Base-by-base conservation (phyloP, 129 eudicot species). In the Arctium minus region DNA sequence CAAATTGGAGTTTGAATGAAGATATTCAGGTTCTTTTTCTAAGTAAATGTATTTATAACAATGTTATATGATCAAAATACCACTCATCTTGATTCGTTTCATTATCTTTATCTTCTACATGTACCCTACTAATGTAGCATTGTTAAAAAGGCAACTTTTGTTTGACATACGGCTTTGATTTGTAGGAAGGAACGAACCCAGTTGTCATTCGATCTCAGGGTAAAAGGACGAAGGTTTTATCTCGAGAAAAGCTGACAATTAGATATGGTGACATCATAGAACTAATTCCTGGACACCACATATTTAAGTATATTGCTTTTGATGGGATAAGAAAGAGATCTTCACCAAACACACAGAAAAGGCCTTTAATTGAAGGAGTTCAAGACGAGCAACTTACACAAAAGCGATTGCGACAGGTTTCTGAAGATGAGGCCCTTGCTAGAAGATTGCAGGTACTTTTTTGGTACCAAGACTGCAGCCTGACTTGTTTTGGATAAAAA, bases 101-200 rank as follows among this genome's bases (percentile, higher is more conserved):
- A 60, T 60, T 60, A 17, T 17, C n/a, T 17, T 60, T 4, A 17
- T 60, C 68, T 60, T 13, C 4, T 60, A 60, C 2, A 0, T 60
- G 9, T n/a, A 6, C 68, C 11, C 29, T 53, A 13, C 53, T 37
- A 29, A 18, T 32, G 17, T 64, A 40, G 62, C 9, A 22, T 67
- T 12, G 65, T 80, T 50, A 56, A 27, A 15, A 11, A 4, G 37
- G 53, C 10, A n/a, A 53, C 4, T 15, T 81, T 15, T 80, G 60
- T 75, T 68, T 78, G 9, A 42, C 29, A 33, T 76, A 44, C 6
- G 64, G 77, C 3, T 35, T 42, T 37, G 64, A 77, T 29, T 80
- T 92, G 83, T 73, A 95, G 99, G 97, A 92, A 80, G 99, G 97
- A 81, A 78, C 92, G 32, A 95, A 95, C 75, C 99, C 99, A 37